Conservation (phyloP, 1,284 basidiomycete genomes). For the Moniliella sp. region DNA sequence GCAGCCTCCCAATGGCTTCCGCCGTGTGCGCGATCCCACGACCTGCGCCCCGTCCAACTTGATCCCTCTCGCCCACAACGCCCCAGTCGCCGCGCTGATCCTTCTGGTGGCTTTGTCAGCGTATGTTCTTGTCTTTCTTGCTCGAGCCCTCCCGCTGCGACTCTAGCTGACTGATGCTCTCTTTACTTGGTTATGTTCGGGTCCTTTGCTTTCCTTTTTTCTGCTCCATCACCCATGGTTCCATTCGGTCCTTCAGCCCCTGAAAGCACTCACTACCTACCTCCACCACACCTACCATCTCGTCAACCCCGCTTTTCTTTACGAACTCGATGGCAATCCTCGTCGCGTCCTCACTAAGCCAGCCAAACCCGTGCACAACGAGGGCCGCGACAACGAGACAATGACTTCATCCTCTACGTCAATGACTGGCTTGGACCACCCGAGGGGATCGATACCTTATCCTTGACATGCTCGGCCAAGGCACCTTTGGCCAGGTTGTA, state of each 20-base stretch:
- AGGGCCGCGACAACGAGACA: constrained; percentile 32
- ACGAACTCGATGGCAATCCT: constrained; percentile 32
- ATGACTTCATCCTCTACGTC: constrained; percentile 33
- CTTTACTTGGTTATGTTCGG: not conserved
- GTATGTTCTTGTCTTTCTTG: constrained; percentile 1
- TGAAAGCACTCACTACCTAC: constrained; percentile 30
- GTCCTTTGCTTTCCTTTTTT: no score
- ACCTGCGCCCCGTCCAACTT: no score
- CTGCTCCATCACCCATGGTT: not conserved
- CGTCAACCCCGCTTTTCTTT: constrained; percentile 31
- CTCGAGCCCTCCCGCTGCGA: constrained; percentile 1
- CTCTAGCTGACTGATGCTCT: not conserved
- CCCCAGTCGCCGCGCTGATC: constrained; percentile 15
- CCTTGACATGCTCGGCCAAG: constrained; percentile 87
- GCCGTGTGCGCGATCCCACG: no score
- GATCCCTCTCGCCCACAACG: no score
- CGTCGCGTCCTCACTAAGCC: constrained; percentile 30
- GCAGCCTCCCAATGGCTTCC: no score
- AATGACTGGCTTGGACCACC: constrained; percentile 31
- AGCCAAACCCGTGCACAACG: constrained; percentile 29
- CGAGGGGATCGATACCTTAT: constrained; percentile 54
- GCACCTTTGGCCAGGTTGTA: constrained; percentile 95
- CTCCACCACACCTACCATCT: constrained; percentile 32
- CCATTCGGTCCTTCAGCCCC: no score
- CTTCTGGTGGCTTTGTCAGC: constrained; percentile 27